Evolutionary conservation across 2,329 filamentous ascomycete species (phyloP), one percentile per base, ranked within the genome.

Genomic region (Hypomyces rosellus): DNA sequence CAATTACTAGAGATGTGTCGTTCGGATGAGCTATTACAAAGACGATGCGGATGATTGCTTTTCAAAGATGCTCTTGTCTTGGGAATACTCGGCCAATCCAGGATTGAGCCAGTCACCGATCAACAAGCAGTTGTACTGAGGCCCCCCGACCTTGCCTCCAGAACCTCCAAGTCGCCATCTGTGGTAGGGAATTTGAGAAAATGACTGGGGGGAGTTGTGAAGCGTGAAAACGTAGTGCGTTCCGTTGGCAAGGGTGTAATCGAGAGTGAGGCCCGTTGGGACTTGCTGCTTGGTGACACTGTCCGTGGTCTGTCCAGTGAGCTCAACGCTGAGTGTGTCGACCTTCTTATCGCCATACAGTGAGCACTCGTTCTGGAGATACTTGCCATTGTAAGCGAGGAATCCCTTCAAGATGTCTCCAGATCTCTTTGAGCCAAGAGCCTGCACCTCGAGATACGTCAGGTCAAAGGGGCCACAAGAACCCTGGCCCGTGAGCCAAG

Each of bases 81-180:
- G 6, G 15, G 25, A 12, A n/a, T 45, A 45, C 18, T 11, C 30
- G 33, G 43, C 43, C 14, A 34, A 15, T 18, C 43, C 43, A 15
- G 43, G 43, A 30, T 45, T 45, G 11, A 45, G 30, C 43, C 43
- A 45, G 43, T 45, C 43, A 36, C 14, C 30, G 30, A 45, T 45
- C n/a, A 45, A 12, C n/a, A 16, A 11, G 30, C 43, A 45, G 14
- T 34, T 14, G 30, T 45, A 45, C 43, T 45, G 43, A 3, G 25
- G 30, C 12, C 43, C 43, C 13, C 43, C 43, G 30, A 45, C 43
- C n/a, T 13, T n/a, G 16, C 43, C 43, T 15, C 43, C 43, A 11
- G 25, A 34, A 13, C 43, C 43, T 4, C 30, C 43, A 45, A 45
- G 30, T 13, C 43, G 25, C 43, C 43, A 45, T 16, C 43, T n/a